These are phyloP conservation scores for Rhododendron williamsianum DNA, from an alignment of 148 eudicot genomes.

Conservation along the genomic window DNA sequence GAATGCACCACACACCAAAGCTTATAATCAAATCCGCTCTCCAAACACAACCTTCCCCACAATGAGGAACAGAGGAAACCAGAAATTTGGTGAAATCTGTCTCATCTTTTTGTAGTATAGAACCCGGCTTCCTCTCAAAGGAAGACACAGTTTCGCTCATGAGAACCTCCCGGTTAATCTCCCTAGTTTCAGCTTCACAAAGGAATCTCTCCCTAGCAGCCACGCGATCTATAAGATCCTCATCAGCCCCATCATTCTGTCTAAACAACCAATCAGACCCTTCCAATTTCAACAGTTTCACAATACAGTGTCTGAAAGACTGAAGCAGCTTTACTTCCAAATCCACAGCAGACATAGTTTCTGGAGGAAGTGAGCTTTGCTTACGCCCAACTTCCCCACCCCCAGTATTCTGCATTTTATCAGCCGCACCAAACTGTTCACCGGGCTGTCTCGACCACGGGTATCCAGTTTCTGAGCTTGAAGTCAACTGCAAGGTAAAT, in stretches of 20 bases:
- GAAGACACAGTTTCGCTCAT: constrained; percentile 30
- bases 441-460: constrained; percentile 70
- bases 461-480: constrained; percentile 49
- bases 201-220: constrained; percentile 79
- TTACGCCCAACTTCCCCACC: constrained; percentile 22
- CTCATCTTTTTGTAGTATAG: constrained; percentile 33
- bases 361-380: constrained; percentile 32
- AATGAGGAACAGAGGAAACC: constrained; percentile 65
- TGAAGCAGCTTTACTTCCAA: constrained; percentile 67
- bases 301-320: constrained; percentile 68
- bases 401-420: constrained; percentile 21
- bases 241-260: constrained; percentile 83
- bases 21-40: constrained; percentile 64
- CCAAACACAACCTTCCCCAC: constrained; percentile 94
- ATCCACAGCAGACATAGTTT: constrained; percentile 41
- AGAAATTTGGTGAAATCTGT: constrained; percentile 26
- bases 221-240: constrained; percentile 77
- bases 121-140: constrained; percentile 35
- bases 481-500: constrained; percentile 35
- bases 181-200: constrained; percentile 68
- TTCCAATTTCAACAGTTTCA: constrained; percentile 82
- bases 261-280: constrained; percentile 93
- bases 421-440: constrained; percentile 78
- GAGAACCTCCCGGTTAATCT: constrained; percentile 29
- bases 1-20: constrained; percentile 98